phyloP scores from a whole-genome alignment of 306 rosid genomes.

The Abrus precatorius region DNA sequence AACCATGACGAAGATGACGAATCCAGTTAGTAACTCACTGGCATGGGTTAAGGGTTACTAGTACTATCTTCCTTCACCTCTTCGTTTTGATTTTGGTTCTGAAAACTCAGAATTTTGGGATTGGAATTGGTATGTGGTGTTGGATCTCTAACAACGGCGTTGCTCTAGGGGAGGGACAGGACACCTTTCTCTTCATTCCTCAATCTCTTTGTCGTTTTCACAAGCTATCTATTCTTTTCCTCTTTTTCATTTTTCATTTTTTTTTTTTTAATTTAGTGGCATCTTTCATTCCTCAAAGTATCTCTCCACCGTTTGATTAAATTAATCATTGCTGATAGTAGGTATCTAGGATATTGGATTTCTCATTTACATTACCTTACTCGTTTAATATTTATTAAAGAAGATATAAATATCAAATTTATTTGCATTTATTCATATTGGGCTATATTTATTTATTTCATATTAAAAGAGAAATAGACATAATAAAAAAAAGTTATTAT shows the following conservation, averaged over 20 bases:
- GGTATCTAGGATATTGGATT: not conserved
- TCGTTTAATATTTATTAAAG: too few relatives aligned
- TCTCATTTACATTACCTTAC: not conserved
- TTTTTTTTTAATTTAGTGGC: slow-evolving; percentile 6
- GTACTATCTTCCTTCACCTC: not conserved
- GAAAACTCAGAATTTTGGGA: not conserved
- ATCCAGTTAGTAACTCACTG: too few relatives aligned
- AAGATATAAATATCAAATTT: too few relatives aligned
- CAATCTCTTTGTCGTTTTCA: slow-evolving; percentile 42
- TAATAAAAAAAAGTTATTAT: too few relatives aligned
- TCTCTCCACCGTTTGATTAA: slow-evolving; percentile 28
- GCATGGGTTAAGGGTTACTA: too few relatives aligned
- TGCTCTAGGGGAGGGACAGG: slow-evolving; percentile 39
- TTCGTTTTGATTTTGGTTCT: not conserved
- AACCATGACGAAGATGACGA: slow-evolving; percentile 16
- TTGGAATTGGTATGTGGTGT: slow-evolving; percentile 20
- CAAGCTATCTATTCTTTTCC: slow-evolving; percentile 34
- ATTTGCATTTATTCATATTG: not conserved
- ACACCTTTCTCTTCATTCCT: slow-evolving; percentile 53
- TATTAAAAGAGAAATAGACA: too few relatives aligned
- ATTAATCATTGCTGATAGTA: not conserved
- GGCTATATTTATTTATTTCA: too few relatives aligned
- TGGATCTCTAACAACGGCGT: slow-evolving; percentile 59
- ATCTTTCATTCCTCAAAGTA: not conserved
- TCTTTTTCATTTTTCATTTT: not conserved